These are phyloP conservation scores for Gossypium turneri DNA, from an alignment of 345 rosid species.

Conservation along the genomic window DNA sequence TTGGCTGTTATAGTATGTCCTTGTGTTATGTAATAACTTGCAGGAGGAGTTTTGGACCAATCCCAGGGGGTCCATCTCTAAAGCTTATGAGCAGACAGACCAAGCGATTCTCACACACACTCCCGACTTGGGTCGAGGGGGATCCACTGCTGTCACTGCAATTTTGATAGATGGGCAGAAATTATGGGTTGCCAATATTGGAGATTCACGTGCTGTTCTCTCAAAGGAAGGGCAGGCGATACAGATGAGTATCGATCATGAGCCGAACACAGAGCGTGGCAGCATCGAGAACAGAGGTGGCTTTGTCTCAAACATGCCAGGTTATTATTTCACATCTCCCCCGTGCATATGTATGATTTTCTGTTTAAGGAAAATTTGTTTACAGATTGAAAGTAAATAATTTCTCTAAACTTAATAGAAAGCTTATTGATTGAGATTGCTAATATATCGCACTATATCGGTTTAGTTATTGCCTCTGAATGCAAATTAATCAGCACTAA, in stretches of 20 bases:
- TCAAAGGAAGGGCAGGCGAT: conserved; percentile 52
- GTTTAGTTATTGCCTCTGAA: neutral
- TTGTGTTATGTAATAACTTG: conserved; percentile 1
- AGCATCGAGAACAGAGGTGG: conserved; percentile 64
- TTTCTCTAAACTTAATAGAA: neutral
- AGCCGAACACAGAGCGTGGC: conserved; percentile 60
- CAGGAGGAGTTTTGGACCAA: conserved; percentile 59
- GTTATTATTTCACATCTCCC: conserved; percentile 22
- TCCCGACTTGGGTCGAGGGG: conserved; percentile 64
- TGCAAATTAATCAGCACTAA: neutral
- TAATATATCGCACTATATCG: neutral
- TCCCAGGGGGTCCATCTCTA: conserved; percentile 35
- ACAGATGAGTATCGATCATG: conserved; percentile 62
- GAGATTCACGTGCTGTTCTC: conserved; percentile 67
- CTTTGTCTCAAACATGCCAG: conserved; percentile 78
- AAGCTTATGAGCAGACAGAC: conserved; percentile 65
- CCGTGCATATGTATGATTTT: too few species aligned
- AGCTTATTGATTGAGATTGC: neutral
- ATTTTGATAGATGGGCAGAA: conserved; percentile 50
- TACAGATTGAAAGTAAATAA: neutral
- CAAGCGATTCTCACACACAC: conserved; percentile 52
- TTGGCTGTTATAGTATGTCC: neutral
- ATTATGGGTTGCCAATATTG: conserved; percentile 66
- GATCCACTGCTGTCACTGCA: conserved; percentile 71
- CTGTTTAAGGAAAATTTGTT: neutral